Conservation (phyloP, 441 rosid species). For the Erysimum cheiri region DNA sequence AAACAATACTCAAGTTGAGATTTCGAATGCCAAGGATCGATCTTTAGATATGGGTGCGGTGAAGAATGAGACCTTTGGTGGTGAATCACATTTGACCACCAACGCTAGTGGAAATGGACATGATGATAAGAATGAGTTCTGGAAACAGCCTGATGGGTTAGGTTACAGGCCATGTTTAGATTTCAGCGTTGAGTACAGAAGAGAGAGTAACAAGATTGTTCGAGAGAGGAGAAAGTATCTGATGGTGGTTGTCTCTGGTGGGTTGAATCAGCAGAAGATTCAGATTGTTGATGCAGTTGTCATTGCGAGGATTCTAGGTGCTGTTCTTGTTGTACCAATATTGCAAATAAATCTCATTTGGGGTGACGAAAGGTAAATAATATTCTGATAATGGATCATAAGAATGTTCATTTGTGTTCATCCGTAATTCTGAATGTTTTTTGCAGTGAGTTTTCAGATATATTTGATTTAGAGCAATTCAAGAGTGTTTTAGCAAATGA, state of each 20-base stretch:
- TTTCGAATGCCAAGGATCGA: conserved; percentile 35
- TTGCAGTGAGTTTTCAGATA: conserved; percentile 91
- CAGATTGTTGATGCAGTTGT: conserved; percentile 98
- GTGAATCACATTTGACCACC: conserved; percentile 11
- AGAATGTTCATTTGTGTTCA: conserved; percentile 15
- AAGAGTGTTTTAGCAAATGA: conserved; percentile 78
- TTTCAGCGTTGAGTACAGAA: conserved; percentile 62
- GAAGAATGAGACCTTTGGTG: conserved; percentile 41
- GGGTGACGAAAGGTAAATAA: conserved; percentile 89
- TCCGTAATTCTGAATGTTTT: conserved; percentile 3
- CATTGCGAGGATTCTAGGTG: conserved; percentile 93
- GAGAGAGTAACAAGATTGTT: conserved; percentile 49
- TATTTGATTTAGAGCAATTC: conserved; percentile 91
- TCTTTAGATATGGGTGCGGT: conserved; percentile 25
- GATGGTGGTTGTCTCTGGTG: conserved; percentile 91
- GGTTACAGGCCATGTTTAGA: conserved; percentile 82
- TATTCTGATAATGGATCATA: not conserved
- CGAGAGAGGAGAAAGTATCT: conserved; percentile 67
- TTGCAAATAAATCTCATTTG: conserved; percentile 94
- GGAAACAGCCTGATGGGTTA: conserved; percentile 94
- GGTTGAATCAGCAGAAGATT: conserved; percentile 97
- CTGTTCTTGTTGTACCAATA: conserved; percentile 91
- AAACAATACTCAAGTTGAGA: conserved; percentile 32
- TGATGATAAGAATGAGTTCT: conserved; percentile 57
- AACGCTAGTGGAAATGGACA: conserved; percentile 31